Base-by-base conservation (phyloP, 2,329 filamentous ascomycete genomes). In the Tricladium varicosporioides region DNA sequence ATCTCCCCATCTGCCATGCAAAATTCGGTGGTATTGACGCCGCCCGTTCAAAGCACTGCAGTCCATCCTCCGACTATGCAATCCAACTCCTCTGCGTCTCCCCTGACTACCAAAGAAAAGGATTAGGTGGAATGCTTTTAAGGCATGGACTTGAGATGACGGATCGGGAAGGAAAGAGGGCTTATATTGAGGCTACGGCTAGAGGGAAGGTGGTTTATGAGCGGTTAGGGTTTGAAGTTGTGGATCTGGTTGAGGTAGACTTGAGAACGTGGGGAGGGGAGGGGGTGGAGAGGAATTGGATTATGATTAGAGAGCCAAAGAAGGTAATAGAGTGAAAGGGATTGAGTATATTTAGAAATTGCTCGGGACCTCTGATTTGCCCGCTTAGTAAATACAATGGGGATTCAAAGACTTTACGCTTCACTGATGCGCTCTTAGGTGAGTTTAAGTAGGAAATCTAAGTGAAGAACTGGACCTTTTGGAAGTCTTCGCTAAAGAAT, bases 121-220 rank as follows among this genome's bases (percentile, higher is more conserved):
- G 75, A 0, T 66, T 74, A 0, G 74, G 62, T 1, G 69, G 60
- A 42, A 70, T 69, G 42, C 57, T 76, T 18, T 59, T 76, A 33
- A 58, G 59, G 13, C 68, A 73, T 36, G 70, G 71, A 51, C 61
- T 76, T n/a, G 68, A 65, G 5, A 58, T 72, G 11, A 73, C 74
- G 5, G 73, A 76, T 54, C 48, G 56, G 2, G 66, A 69, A 27
- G 69, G 67, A 2, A 63, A 70, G 48, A 68, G 62, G 53, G 61
- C 64, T 1, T 75, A 74, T 55, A 66, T 76, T 31, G 74, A 76
- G 61, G 72, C 73, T n/a, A 74, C 74, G 8, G 57, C 63, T 1
- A 62, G 60, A 0, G 74, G 73, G 2, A 67, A 66, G 51, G 69
- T 68, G 10, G 19, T 77, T 13, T 77, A 77, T 58, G 63, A 68